Conservation (phyloP, 2,329 filamentous ascomycete genomes). For the Sarocladiaceae sp. region DNA sequence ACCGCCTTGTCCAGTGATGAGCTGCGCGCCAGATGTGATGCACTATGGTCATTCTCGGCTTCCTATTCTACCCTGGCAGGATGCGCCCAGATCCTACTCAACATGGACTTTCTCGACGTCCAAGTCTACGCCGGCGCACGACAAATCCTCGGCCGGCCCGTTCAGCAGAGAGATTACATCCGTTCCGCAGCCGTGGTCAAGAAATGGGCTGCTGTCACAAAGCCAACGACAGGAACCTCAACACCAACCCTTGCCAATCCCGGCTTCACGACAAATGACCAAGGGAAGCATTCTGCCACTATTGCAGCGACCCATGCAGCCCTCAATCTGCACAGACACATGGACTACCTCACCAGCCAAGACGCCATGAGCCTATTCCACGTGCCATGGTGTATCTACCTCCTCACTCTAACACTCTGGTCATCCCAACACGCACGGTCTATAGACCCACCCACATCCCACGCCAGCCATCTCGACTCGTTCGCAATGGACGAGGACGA, state of each 20-base stretch:
- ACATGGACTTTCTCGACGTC: slow-evolving; percentile 56
- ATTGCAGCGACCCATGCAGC: slow-evolving; percentile 51
- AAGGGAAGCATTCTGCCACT: slow-evolving; percentile 24
- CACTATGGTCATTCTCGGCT: slow-evolving; percentile 31
- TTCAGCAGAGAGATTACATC: slow-evolving; percentile 44
- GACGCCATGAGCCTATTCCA: slow-evolving; percentile 53
- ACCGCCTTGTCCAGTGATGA: not conserved
- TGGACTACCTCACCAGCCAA: slow-evolving; percentile 43
- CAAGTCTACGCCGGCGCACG: slow-evolving; percentile 58
- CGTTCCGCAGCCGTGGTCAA: slow-evolving; percentile 47
- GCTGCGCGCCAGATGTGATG: not conserved
- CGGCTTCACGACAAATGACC: slow-evolving; percentile 10
- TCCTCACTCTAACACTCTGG: slow-evolving; percentile 56
- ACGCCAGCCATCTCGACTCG: slow-evolving; percentile 5
- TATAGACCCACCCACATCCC: slow-evolving; percentile 2
- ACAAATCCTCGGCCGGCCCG: slow-evolving; percentile 54
- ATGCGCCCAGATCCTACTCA: slow-evolving; percentile 50
- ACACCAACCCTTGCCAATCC: not conserved
- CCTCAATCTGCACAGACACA: slow-evolving; percentile 43
- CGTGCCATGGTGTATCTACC: slow-evolving; percentile 58
- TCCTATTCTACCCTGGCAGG: slow-evolving; percentile 55
- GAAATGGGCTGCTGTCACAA: slow-evolving; percentile 36
- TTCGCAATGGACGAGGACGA: slow-evolving; percentile 30
- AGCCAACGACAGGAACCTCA: not conserved
- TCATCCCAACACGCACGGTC: slow-evolving; percentile 44